phyloP scores from a whole-genome alignment of 164 flowering plant species.

The Aristolochia fimbriata region DNA sequence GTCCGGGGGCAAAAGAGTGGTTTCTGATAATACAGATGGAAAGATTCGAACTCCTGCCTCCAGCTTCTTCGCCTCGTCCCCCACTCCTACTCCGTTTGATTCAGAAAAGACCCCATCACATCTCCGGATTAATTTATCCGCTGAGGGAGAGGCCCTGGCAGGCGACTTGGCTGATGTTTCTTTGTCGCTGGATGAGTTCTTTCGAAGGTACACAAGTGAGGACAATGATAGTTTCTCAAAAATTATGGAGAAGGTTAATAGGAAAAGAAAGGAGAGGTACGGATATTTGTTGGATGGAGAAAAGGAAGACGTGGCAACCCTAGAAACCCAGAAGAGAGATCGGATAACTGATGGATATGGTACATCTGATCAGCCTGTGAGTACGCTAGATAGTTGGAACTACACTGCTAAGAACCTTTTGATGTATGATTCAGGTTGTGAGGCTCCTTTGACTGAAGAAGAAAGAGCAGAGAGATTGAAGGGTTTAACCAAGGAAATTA shows the following conservation, averaged over 20 bases:
- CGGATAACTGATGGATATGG: slow-evolving; percentile 85
- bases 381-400: slow-evolving; percentile 80
- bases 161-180: slow-evolving; percentile 19
- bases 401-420: slow-evolving; percentile 74
- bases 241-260: slow-evolving; percentile 72
- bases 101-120: slow-evolving; percentile 30
- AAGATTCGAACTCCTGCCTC: slow-evolving; percentile 37
- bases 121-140: neutral
- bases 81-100: slow-evolving; percentile 34
- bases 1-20: slow-evolving; percentile 4
- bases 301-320: slow-evolving; percentile 22
- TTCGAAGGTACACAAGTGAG: slow-evolving; percentile 82
- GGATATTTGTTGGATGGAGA: slow-evolving; percentile 55
- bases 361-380: slow-evolving; percentile 77
- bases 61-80: slow-evolving; percentile 23
- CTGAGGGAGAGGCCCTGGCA: slow-evolving; percentile 4
- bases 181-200: slow-evolving; percentile 58
- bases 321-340: slow-evolving; percentile 47
- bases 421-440: slow-evolving; percentile 85
- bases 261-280: slow-evolving; percentile 72
- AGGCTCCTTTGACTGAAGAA: slow-evolving; percentile 65
- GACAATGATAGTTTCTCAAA: slow-evolving; percentile 82
- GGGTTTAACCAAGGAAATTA: slow-evolving; percentile 70
- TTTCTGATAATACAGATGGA: slow-evolving; percentile 15
- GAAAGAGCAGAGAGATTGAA: slow-evolving; percentile 57